A percentile compares a stretch with the other conserved stretches of the same genome.
These are phyloP conservation scores for Xylariaceae sp. DNA, from an alignment of 2,329 filamentous ascomycete species.

Conservation along the genomic window DNA sequence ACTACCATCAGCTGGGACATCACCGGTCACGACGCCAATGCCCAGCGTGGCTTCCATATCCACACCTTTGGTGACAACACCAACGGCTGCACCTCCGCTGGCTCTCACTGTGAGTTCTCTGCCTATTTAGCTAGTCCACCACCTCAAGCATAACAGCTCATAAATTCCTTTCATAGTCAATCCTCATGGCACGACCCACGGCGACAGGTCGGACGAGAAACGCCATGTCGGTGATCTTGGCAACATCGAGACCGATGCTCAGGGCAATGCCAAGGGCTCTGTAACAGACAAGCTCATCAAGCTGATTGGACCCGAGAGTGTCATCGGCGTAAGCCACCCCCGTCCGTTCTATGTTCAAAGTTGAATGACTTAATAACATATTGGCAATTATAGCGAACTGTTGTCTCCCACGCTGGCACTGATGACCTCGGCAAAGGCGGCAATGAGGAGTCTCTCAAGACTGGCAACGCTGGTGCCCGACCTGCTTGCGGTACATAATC, in stretches of 20 bases:
- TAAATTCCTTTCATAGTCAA: constrained; percentile 74
- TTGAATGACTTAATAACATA: constrained; percentile 2
- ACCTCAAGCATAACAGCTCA: too few relatives aligned
- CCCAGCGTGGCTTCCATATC: constrained; percentile 96
- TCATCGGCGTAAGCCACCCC: constrained; percentile 74
- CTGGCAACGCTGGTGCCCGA: constrained; percentile 87
- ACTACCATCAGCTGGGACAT: constrained; percentile 93
- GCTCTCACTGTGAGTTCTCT: constrained; percentile 88
- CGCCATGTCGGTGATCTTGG: constrained; percentile 97
- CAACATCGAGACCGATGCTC: constrained; percentile 91
- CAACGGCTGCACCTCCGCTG: constrained; percentile 98
- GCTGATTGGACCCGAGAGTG: constrained; percentile 91
- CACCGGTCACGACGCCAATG: constrained; percentile 86
- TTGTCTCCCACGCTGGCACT: constrained; percentile 91
- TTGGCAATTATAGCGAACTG: constrained; percentile 64
- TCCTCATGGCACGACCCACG: constrained; percentile 88
- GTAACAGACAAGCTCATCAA: constrained; percentile 80
- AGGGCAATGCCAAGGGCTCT: constrained; percentile 84
- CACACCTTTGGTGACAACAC: constrained; percentile 99
- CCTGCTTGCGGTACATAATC: constrained; percentile 80
- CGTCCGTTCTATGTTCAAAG: background rate
- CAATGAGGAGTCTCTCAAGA: constrained; percentile 96
- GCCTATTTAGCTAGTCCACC: too few relatives aligned
- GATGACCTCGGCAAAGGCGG: constrained; percentile 93
- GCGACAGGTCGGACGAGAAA: constrained; percentile 73